phyloP scores from a whole-genome alignment of 2,329 filamentous ascomycete genomes.

The Dendryphion nanum region DNA sequence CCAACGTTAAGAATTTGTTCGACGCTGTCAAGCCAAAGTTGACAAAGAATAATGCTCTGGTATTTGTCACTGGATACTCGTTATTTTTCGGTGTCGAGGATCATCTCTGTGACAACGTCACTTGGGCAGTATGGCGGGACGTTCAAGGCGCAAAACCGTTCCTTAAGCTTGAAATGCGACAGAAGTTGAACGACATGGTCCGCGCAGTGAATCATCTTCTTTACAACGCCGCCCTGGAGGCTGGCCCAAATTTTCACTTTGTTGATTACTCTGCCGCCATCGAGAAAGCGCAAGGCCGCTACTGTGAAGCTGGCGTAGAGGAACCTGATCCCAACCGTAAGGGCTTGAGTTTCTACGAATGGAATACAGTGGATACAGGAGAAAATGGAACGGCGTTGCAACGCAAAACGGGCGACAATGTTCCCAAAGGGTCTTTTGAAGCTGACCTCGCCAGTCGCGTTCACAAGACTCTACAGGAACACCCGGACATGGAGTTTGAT shows the following conservation, averaged over 20 bases:
- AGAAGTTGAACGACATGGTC: conserved; percentile 26
- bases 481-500: conserved; percentile 28
- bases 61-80: conserved; percentile 31
- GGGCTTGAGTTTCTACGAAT: conserved; percentile 30
- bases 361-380: conserved; percentile 26
- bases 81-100: conserved; percentile 29
- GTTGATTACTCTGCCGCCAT: conserved; percentile 23
- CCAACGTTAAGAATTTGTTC: conserved; percentile 19
- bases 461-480: conserved; percentile 21
- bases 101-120: conserved; percentile 24
- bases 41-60: conserved; percentile 18
- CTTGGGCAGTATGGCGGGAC: conserved; percentile 28
- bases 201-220: conserved; percentile 22
- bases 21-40: conserved; percentile 20
- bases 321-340: conserved; percentile 26
- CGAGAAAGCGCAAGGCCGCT: conserved; percentile 16
- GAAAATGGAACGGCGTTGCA: conserved; percentile 20
- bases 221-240: conserved; percentile 11
- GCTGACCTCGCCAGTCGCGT: conserved; percentile 21
- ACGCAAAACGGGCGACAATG: conserved; percentile 18
- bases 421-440: conserved; percentile 24
- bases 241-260: conserved; percentile 19
- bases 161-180: conserved; percentile 21
- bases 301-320: conserved; percentile 24
- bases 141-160: conserved; percentile 22